Evolutionary conservation across 192 early-diverging fungal species (phyloP), one percentile per base, ranked within the genome.

Genomic region (Diversispora epigaea): DNA sequence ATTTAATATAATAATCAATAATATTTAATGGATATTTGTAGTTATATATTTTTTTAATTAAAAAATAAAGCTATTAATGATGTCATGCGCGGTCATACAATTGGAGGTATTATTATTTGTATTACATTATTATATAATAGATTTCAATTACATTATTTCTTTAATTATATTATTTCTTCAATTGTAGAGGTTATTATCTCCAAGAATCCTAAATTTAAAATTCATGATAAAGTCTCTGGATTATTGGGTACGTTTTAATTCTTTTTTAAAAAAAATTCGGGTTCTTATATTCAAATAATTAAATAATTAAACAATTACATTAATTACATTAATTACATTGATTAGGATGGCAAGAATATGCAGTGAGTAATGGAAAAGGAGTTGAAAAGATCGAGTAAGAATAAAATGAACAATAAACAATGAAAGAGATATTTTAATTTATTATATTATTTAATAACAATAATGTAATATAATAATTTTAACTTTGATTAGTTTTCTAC

Each of bases 311-410:
- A 4, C 12, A 14, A 54, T 4, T 54, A n/a, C 4, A 54, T 54
- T 54, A 11, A 8, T 58, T 78, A 17, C 14, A 44, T 46, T 46
- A 77, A 44, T 75, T 77, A 15, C 60, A 66, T 17, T 63, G 62
- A 19, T 49, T 32, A 54, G 83, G 81, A 3, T 87, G 85, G 85
- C 84, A 85, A 71, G 76, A 86, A 58, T 87, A 86, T 62, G 76
- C 79, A 21, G 49, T 87, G 40, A 40, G 81, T 8, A 49, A 86
- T 68, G 81, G 79, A 12, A 76, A 83, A 0, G 78, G 73, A 54
- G 32, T 80, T 11, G 43, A 68, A 40, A 83, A 84, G 72, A 70
- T 84, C 57, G 54, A 77, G 76, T 78, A 80, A 57, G 66, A 5
- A 19, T 73, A 5, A 2, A 8, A 10, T 8, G 47, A 45, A 71